Evolutionary conservation across 306 rosid genomes (phyloP).

Genomic region (Biancaea sappan): DNA sequence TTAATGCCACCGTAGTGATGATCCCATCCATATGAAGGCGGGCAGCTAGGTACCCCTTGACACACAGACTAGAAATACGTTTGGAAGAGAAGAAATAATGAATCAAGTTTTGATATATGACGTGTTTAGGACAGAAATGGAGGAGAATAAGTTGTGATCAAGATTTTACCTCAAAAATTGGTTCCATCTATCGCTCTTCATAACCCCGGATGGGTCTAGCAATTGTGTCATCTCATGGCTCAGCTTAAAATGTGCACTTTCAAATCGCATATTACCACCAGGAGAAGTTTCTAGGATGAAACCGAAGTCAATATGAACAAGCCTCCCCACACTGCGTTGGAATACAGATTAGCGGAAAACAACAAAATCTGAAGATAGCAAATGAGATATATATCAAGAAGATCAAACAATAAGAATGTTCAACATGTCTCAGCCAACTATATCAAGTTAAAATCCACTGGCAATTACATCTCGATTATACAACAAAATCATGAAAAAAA

Average conservation of each 20-base stretch:
- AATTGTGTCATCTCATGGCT: slow-evolving; percentile 99
- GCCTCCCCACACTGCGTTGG: slow-evolving; percentile 72
- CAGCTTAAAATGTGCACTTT: slow-evolving; percentile 97
- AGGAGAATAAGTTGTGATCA: not conserved
- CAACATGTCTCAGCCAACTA: slow-evolving; percentile 10
- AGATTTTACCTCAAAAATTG: slow-evolving; percentile 77
- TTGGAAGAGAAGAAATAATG: not conserved
- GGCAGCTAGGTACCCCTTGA: slow-evolving; percentile 95
- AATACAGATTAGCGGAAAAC: slow-evolving; percentile 16
- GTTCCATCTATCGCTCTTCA: slow-evolving; percentile 35
- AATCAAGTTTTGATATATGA: slow-evolving; percentile 26
- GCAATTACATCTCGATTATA: slow-evolving; percentile 20
- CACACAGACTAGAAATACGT: slow-evolving; percentile 66
- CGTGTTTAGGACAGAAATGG: not conserved
- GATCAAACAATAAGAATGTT: not conserved
- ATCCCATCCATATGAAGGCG: slow-evolving; percentile 90
- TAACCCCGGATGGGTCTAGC: slow-evolving; percentile 82
- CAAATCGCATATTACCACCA: slow-evolving; percentile 69
- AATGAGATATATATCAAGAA: not conserved
- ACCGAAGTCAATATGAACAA: slow-evolving; percentile 74
- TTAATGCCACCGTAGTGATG: slow-evolving; percentile 70
- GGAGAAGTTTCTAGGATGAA: slow-evolving; percentile 98
- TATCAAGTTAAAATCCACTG: slow-evolving; percentile 21
- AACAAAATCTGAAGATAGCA: not conserved
- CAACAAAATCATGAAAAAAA: slow-evolving; percentile 4